Conservation (phyloP, 2,329 filamentous ascomycete genomes). For the Calonectria hongkongensis region DNA sequence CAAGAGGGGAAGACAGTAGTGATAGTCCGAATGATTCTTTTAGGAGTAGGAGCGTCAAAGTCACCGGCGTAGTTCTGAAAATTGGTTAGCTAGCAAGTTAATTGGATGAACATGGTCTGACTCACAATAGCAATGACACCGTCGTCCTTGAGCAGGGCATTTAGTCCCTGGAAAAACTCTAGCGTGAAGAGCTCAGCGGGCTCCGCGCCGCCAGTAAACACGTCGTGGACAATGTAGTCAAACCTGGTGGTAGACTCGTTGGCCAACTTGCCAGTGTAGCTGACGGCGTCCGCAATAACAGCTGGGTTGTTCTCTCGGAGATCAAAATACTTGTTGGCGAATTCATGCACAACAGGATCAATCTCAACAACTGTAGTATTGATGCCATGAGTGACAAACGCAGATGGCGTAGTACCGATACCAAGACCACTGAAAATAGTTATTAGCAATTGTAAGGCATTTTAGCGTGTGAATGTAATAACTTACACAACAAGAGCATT, state of each 20-base stretch:
- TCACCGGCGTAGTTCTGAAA: constrained; percentile 94
- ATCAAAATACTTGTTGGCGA: constrained; percentile 88
- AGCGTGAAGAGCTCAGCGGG: constrained; percentile 91
- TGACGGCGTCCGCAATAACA: constrained; percentile 88
- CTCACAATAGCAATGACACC: constrained; percentile 92
- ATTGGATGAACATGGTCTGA: constrained; percentile 38
- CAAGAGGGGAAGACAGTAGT: constrained; percentile 89
- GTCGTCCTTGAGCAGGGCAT: constrained; percentile 81
- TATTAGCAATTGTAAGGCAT: constrained; percentile 31
- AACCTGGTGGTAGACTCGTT: constrained; percentile 72
- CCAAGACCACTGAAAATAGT: constrained; percentile 81
- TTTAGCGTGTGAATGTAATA: neutral
- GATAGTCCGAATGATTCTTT: constrained; percentile 89
- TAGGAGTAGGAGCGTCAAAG: constrained; percentile 83
- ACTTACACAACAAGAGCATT: constrained; percentile 90
- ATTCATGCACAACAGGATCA: constrained; percentile 90
- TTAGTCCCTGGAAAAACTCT: constrained; percentile 85
- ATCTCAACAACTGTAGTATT: constrained; percentile 96
- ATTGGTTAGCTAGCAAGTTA: constrained; percentile 42
- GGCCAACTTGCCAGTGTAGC: constrained; percentile 74
- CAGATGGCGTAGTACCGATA: constrained; percentile 92
- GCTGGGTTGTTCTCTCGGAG: constrained; percentile 85
- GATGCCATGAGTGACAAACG: constrained; percentile 90
- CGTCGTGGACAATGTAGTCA: constrained; percentile 97
- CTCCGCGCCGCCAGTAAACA: constrained; percentile 97